phyloP scores from a whole-genome alignment of 2,329 filamentous ascomycete species.

The Chrysosphaeria jannelii region DNA sequence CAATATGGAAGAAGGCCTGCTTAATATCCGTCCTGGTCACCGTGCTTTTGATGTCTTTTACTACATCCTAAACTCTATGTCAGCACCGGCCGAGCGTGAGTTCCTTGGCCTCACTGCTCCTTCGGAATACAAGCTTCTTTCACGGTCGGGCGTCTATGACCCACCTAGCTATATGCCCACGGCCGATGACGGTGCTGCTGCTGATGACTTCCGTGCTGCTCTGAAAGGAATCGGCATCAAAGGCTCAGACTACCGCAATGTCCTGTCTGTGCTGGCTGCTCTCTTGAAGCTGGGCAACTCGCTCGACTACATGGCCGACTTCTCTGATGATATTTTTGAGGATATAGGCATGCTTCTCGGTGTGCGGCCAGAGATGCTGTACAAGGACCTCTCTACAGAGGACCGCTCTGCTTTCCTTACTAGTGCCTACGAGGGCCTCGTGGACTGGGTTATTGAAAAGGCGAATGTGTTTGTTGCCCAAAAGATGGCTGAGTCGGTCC shows the following conservation, averaged over 20 bases:
- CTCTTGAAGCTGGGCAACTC: conserved; percentile 81
- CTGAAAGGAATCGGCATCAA: conserved; percentile 87
- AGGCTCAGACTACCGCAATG: conserved; percentile 47
- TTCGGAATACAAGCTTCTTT: conserved; percentile 48
- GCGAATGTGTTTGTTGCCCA: conserved; percentile 60
- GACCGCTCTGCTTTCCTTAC: conserved; percentile 60
- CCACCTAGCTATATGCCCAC: conserved; percentile 74
- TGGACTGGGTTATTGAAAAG: conserved; percentile 78
- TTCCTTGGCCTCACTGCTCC: conserved; percentile 55
- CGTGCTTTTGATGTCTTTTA: conserved; percentile 96
- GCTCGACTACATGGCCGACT: conserved; percentile 53
- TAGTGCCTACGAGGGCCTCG: conserved; percentile 72
- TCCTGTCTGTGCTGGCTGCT: conserved; percentile 64
- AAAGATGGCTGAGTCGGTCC: conserved; percentile 41
- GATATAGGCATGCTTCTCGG: conserved; percentile 70
- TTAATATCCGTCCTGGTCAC: conserved; percentile 57
- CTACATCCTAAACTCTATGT: conserved; percentile 76
- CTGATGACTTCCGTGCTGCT: conserved; percentile 70
- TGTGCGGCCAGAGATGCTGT: conserved; percentile 56
- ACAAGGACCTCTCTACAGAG: conserved; percentile 50
- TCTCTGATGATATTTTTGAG: conserved; percentile 61
- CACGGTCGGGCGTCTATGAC: conserved; percentile 57
- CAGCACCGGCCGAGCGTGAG: conserved; percentile 65
- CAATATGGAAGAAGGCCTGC: conserved; percentile 49
- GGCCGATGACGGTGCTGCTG: conserved; percentile 71